A percentile compares a stretch with the other conserved stretches of the same genome.
Conservation (phyloP, 495 filamentous ascomycete species). For the Margaritispora aquatica region DNA sequence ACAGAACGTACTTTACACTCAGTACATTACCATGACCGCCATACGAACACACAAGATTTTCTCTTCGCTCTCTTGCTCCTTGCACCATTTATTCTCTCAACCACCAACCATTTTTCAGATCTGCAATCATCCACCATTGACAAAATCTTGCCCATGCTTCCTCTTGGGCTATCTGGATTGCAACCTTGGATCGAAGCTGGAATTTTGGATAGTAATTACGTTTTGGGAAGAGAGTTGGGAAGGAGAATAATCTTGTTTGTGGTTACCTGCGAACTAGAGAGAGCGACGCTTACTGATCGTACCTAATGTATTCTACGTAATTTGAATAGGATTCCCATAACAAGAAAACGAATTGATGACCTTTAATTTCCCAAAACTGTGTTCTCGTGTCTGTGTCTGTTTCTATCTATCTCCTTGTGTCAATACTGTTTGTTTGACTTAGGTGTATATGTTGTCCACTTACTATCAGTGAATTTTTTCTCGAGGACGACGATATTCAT, state of each 20-base stretch:
- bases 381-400: background rate
- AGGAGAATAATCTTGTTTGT: no score
- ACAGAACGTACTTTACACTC: slow-evolving; percentile 5
- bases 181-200: background rate
- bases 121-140: background rate
- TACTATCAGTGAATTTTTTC: no score
- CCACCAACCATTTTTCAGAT: background rate
- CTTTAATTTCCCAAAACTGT: background rate
- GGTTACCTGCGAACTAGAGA: background rate
- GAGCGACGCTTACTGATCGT: background rate
- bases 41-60: background rate
- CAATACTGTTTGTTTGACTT: background rate
- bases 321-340: slow-evolving; percentile 12
- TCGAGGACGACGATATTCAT: no score
- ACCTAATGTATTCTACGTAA: slow-evolving; percentile 26
- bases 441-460: background rate
- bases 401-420: background rate
- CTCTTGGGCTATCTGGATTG: background rate
- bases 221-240: background rate
- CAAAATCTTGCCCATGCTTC: background rate
- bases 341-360: background rate
- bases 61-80: no score
- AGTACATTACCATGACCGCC: slow-evolving; percentile 3
- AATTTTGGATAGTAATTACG: no score
- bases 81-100: no score